Evolutionary conservation across 2,329 filamentous ascomycete species (phyloP).

Genomic region (Zalaria sp.): DNA sequence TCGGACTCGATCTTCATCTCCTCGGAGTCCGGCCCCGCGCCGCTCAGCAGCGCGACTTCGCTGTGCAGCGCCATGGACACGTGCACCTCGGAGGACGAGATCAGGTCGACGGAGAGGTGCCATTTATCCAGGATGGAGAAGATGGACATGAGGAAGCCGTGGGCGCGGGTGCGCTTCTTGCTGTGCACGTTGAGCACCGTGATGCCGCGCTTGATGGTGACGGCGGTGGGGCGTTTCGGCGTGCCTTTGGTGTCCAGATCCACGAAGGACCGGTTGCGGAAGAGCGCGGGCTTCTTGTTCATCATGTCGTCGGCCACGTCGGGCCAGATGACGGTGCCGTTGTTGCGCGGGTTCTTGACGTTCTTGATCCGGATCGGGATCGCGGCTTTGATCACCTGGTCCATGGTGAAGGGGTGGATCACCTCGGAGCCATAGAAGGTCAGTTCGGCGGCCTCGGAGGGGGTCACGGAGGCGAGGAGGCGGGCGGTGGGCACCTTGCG

Average conservation of each 20-base stretch:
- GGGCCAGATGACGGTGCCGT: slow-evolving; percentile 71
- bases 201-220: slow-evolving; percentile 96
- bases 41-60: slow-evolving; percentile 42
- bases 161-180: slow-evolving; percentile 89
- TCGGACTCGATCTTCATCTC: slow-evolving; percentile 33
- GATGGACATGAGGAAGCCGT: slow-evolving; percentile 89
- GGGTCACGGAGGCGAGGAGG: slow-evolving; percentile 77
- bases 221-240: slow-evolving; percentile 41
- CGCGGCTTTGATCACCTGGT: slow-evolving; percentile 65
- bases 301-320: slow-evolving; percentile 46
- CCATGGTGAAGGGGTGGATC: slow-evolving; percentile 98
- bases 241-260: slow-evolving; percentile 24
- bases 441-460: slow-evolving; percentile 86
- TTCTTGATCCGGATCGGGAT: slow-evolving; percentile 88
- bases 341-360: slow-evolving; percentile 70
- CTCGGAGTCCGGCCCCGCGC: slow-evolving; percentile 26
- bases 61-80: slow-evolving; percentile 94
- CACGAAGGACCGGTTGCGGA: slow-evolving; percentile 31
- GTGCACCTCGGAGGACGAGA: slow-evolving; percentile 92
- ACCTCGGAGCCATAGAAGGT: slow-evolving; percentile 69
- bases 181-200: slow-evolving; percentile 96
- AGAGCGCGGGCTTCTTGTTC: slow-evolving; percentile 32
- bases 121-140: slow-evolving; percentile 82
- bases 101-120: slow-evolving; percentile 84
- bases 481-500: slow-evolving; percentile 86